A percentile compares a stretch with the other conserved stretches of the same genome.
phyloP scores from a whole-genome alignment of 768 basidiomycete genomes.

The Lactarius psammicola region DNA sequence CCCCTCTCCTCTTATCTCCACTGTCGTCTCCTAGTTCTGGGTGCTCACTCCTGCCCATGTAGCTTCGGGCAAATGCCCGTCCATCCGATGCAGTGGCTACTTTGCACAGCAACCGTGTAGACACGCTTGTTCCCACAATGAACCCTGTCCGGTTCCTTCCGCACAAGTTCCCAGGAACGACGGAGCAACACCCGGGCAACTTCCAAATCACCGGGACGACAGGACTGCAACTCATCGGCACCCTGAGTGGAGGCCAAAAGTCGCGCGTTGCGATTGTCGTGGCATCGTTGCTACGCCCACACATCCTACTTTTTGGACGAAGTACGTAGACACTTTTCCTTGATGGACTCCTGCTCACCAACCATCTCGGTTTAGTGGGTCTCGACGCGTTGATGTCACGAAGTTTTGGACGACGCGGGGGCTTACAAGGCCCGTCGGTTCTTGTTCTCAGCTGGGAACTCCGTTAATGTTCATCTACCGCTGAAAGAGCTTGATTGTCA shows the following conservation, averaged over 20 bases:
- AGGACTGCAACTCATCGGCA: constrained; percentile 86
- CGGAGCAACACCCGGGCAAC: constrained; percentile 89
- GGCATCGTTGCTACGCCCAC: constrained; percentile 82
- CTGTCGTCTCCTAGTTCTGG: too few species aligned
- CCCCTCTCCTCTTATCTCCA: too few species aligned
- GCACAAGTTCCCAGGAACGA: constrained; percentile 87
- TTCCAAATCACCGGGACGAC: constrained; percentile 98
- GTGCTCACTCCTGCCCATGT: too few species aligned
- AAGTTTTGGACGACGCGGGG: constrained; percentile 86
- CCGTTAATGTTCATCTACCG: not conserved
- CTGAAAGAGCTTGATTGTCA: constrained; percentile 29
- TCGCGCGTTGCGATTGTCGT: constrained; percentile 91
- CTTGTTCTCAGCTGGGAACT: not conserved
- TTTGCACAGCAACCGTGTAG: too few species aligned
- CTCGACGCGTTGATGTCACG: too few species aligned
- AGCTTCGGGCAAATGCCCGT: too few species aligned
- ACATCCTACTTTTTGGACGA: constrained; percentile 93
- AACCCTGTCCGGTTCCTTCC: constrained; percentile 92
- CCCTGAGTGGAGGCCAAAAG: constrained; percentile 97
- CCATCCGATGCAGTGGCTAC: too few species aligned
- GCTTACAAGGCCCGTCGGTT: constrained; percentile 70
- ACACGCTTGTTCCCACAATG: constrained; percentile 78
- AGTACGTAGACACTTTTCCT: constrained; percentile 42
- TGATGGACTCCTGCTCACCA: too few species aligned
- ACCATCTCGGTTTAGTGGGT: too few species aligned